Conservation (phyloP, 164 flowering plant species). For the Houttuynia cordata region DNA sequence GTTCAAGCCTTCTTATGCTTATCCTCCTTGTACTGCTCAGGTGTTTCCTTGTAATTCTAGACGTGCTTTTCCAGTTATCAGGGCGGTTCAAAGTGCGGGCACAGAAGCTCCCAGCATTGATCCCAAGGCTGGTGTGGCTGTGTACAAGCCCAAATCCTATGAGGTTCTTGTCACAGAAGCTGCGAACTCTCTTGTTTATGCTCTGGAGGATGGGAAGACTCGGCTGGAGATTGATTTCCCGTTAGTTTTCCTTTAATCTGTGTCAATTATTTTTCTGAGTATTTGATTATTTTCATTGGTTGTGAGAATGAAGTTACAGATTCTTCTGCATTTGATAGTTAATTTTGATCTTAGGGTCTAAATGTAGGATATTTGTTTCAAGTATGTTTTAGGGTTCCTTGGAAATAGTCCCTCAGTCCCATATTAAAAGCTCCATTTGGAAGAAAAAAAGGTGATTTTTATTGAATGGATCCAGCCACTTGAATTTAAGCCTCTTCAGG, state of each 20-base stretch:
- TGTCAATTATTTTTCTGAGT: no score
- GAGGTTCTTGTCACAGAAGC: conserved; percentile 77
- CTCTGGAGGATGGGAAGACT: conserved; percentile 67
- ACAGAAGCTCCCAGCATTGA: conserved; percentile 14
- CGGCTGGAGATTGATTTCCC: conserved; percentile 96
- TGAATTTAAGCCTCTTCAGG: no score
- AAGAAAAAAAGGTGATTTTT: no score
- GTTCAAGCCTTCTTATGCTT: background rate
- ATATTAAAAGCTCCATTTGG: no score
- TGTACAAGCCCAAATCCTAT: conserved; percentile 85
- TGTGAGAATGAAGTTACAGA: background rate
- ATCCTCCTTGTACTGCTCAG: background rate
- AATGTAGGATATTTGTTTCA: no score
- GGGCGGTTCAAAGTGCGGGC: conserved; percentile 9
- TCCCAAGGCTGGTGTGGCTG: conserved; percentile 62
- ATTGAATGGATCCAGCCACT: no score
- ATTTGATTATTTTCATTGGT: background rate
- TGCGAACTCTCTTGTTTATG: conserved; percentile 57
- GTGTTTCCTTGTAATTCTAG: conserved; percentile 1
- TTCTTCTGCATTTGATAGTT: background rate
- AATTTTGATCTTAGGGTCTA: background rate
- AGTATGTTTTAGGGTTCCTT: no score
- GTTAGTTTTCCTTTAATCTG: conserved; percentile 25
- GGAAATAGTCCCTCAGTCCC: no score
- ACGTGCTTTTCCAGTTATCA: conserved; percentile 4